phyloP scores from a whole-genome alignment of 371 early-diverging fungal genomes.

The Lichtheimia ornata region DNA sequence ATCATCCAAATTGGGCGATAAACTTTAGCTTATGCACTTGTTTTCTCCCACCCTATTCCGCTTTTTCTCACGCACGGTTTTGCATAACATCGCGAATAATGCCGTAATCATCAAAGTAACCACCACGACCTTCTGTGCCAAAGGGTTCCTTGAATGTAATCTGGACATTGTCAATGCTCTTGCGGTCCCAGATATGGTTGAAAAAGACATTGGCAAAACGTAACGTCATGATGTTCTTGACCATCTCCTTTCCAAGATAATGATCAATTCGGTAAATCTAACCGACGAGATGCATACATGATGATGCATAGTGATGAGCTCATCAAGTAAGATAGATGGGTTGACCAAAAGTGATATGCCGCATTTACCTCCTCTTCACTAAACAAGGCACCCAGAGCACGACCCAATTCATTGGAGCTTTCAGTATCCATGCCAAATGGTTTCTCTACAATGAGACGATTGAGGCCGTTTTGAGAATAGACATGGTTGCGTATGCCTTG shows the following conservation, averaged over 20 bases:
- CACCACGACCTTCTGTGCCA: constrained; percentile 98
- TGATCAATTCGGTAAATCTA: constrained; percentile 98
- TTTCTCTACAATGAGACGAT: constrained; percentile 93
- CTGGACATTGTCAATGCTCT: constrained; percentile 92
- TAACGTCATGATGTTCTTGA: constrained; percentile 93
- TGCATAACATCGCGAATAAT: constrained; percentile 99
- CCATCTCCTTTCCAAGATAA: constrained; percentile 99
- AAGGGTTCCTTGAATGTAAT: constrained; percentile 98
- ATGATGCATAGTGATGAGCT: too few relatives aligned
- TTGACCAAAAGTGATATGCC: not conserved
- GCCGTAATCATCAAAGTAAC: constrained; percentile 99
- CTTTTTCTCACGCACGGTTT: constrained; percentile 71
- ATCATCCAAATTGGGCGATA: not conserved
- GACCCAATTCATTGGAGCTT: constrained; percentile 69
- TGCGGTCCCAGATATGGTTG: constrained; percentile 90
- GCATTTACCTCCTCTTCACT: constrained; percentile 72
- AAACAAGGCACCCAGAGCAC: constrained; percentile 76
- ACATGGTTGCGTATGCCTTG: constrained; percentile 71
- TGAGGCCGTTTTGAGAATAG: constrained; percentile 64
- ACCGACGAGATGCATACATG: not conserved
- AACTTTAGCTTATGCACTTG: not conserved
- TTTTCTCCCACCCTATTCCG: not conserved
- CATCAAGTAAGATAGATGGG: too few relatives aligned
- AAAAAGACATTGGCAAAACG: constrained; percentile 95
- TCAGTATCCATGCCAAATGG: constrained; percentile 96